Conservation (phyloP, 1,284 basidiomycete species). For the Sanghuangporus sanghuang region DNA sequence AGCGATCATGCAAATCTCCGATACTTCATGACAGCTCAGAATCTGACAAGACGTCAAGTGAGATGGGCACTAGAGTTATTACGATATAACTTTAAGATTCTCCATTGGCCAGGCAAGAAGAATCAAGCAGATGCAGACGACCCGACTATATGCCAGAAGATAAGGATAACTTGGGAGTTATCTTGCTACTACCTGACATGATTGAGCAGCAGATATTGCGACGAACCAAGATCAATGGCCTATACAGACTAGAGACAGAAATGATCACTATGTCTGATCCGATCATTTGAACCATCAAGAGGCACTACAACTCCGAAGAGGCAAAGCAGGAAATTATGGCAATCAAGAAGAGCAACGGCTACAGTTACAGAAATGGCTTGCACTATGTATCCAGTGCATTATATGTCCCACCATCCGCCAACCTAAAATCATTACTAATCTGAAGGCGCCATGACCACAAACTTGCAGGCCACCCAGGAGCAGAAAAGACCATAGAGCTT, state of each 20-base stretch:
- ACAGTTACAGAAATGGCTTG: neutral
- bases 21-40: slow-evolving; percentile 24
- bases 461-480: slow-evolving; percentile 29
- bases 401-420: slow-evolving; percentile 12
- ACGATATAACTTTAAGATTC: slow-evolving; percentile 24
- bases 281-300: slow-evolving; percentile 24
- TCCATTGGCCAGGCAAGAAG: slow-evolving; percentile 24
- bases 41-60: slow-evolving; percentile 25
- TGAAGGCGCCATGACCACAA: neutral
- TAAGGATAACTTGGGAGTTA: neutral
- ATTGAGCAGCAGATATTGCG: neutral
- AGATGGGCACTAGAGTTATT: slow-evolving; percentile 27
- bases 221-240: neutral
- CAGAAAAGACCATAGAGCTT: slow-evolving; percentile 25
- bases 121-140: slow-evolving; percentile 26
- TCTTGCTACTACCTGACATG: neutral
- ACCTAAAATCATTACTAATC: neutral
- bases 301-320: neutral
- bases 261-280: neutral
- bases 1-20: slow-evolving; percentile 30
- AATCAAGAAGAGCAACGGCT: neutral
- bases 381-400: neutral
- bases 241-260: neutral
- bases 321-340: slow-evolving; percentile 16
- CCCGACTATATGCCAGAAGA: slow-evolving; percentile 15